Base-by-base conservation (phyloP, 441 rosid genomes). In the Erodium trifolium region DNA sequence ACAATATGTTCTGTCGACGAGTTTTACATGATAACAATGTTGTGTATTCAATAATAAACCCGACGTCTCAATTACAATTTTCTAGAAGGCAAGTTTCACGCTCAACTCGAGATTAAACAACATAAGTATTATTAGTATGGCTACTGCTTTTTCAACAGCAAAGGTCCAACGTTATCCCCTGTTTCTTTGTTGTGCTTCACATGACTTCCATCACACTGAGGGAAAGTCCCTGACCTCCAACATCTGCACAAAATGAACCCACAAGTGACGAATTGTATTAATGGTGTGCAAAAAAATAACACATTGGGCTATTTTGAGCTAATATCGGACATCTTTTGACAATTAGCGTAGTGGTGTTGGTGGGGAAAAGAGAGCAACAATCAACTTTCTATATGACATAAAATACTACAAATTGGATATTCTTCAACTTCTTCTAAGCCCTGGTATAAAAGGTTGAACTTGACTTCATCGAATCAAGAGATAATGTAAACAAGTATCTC, bases 131-230 rank as follows among this genome's bases (percentile, higher is more conserved):
- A 23, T 23, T 23, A n/a, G n/a, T n/a, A 23, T 2, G 27, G 66
- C 65, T 79, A 86, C 78, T 77, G 85, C 72, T 82, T 93, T 82
- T 93, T 93, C 79, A 90, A 70, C 59, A 89, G 90, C 79, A 90
- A 79, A 80, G 97, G 98, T 5, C 96, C 98, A 77, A 93, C 97
- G 55, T 91, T 91, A 80, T 91, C 97, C 31, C 98, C 98, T 4
- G 89, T 86, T 53, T 91, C 96, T 70, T 87, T 91, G 85, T 93
- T 93, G 82, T 93, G 97, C 87, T 93, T 90, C 68, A 84, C 90
- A 77, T 93, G 98, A 60, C 85, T 70, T 67, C 98, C 98, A 78
- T 90, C 98, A 74, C 96, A 93, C 16, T 88, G 68, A 9, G 96
- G 98, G 70, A 90, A 90, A 11, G 94, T 88, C 71, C 90, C 90